phyloP scores from a whole-genome alignment of 108 stramenopile genomes.

The Poteriospumella lacustris region DNA sequence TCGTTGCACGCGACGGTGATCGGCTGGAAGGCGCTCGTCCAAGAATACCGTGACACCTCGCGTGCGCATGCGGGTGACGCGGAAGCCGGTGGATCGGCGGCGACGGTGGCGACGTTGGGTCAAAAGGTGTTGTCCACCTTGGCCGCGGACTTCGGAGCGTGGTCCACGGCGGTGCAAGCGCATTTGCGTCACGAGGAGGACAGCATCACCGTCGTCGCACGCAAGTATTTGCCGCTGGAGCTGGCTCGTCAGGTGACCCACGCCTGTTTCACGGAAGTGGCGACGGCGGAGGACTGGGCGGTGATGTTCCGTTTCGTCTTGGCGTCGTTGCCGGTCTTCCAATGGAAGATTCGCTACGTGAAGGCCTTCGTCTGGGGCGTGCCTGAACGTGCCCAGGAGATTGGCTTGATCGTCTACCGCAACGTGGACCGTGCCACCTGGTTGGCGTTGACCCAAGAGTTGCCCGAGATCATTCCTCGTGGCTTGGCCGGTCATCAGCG shows the following conservation, averaged over 20 bases:
- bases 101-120: neutral
- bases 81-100: neutral
- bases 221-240: slow-evolving; percentile 20
- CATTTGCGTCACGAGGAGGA: slow-evolving; percentile 10
- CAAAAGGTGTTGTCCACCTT: neutral
- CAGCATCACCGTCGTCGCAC: neutral
- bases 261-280: neutral
- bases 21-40: neutral
- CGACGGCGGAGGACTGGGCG: neutral
- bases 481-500: slow-evolving; percentile 34
- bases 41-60: neutral
- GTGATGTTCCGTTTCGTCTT: neutral
- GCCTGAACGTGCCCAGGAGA: slow-evolving; percentile 35
- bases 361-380: slow-evolving; percentile 43
- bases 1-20: neutral
- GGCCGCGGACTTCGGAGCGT: neutral
- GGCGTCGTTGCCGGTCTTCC: neutral
- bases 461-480: slow-evolving; percentile 42
- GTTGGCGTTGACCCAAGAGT: slow-evolving; percentile 22
- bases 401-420: slow-evolving; percentile 41
- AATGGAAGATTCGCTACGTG: slow-evolving; percentile 36
- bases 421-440: slow-evolving; percentile 35
- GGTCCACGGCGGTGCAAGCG: too few relatives aligned
- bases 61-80: neutral
- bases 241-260: neutral